A percentile compares a stretch with the other conserved stretches of the same genome.
phyloP scores from a whole-genome alignment of 83 land plant species.

The Picea abies region DNA sequence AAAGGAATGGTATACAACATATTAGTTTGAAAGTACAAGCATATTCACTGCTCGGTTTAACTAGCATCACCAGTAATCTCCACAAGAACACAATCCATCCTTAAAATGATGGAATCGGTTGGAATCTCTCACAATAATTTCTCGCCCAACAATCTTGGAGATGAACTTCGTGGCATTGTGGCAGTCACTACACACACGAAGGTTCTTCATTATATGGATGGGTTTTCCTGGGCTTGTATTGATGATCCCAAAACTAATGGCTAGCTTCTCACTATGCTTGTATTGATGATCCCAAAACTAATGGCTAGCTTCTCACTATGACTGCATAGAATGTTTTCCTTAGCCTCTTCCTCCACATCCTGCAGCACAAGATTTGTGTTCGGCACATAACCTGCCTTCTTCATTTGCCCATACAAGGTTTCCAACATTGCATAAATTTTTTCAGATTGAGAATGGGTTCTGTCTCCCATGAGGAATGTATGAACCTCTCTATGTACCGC shows the following conservation, averaged over 20 bases:
- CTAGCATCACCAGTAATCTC: not conserved
- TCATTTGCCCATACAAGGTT: not conserved
- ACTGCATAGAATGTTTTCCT: not conserved
- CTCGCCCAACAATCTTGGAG: too few relatives aligned
- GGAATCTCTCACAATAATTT: not conserved
- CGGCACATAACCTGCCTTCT: not conserved
- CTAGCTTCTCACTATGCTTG: too few relatives aligned
- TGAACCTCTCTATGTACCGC: not conserved
- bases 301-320: not conserved
- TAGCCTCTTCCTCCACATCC: not conserved
- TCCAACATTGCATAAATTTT: not conserved
- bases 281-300: too few relatives aligned
- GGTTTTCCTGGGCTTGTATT: too few relatives aligned
- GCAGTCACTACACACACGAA: too few relatives aligned
- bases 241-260: too few relatives aligned
- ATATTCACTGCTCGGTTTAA: not conserved
- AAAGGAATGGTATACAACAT: too few relatives aligned
- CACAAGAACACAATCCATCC: not conserved
- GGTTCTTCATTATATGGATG: too few relatives aligned
- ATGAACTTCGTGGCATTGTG: too few relatives aligned
- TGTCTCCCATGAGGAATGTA: constrained; percentile 1
- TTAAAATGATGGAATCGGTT: not conserved
- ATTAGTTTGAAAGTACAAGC: too few relatives aligned
- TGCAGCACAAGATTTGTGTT: not conserved
- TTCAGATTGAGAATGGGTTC: not conserved